A percentile compares a stretch with the other conserved stretches of the same genome.
Conservation (phyloP, 2,329 filamentous ascomycete genomes). For the Botrytis fabae region DNA sequence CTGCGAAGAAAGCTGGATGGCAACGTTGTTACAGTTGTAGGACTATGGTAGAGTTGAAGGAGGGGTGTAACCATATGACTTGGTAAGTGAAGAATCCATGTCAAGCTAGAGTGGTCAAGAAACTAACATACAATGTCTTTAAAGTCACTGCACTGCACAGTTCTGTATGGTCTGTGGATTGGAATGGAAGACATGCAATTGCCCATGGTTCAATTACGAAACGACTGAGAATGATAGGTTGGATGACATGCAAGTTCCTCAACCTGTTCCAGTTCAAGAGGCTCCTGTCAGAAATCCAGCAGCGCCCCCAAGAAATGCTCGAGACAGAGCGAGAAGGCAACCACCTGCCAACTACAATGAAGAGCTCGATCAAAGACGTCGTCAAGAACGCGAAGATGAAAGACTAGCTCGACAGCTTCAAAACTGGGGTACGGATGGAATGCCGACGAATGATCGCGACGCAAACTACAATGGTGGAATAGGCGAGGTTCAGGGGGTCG, state of each 20-base stretch:
- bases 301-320: constrained; percentile 34
- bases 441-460: constrained; percentile 25
- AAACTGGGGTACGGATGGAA: constrained; percentile 41
- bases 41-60: constrained; percentile 72
- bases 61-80: constrained; percentile 86
- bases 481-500: constrained; percentile 47
- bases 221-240: constrained; percentile 54
- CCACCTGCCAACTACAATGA: constrained; percentile 40
- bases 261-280: constrained; percentile 15
- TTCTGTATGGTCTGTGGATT: constrained; percentile 85
- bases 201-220: constrained; percentile 74
- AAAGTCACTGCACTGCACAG: constrained; percentile 72
- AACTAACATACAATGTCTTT: constrained; percentile 28
- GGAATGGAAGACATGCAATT: constrained; percentile 82
- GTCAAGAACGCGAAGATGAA: constrained; percentile 50
- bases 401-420: constrained; percentile 54
- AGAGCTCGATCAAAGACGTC: constrained; percentile 43
- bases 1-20: constrained; percentile 69
- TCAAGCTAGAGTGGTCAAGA: constrained; percentile 6
- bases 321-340: constrained; percentile 41
- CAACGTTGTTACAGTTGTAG: constrained; percentile 75
- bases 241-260: constrained; percentile 53
- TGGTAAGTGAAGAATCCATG: constrained; percentile 58
- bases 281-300: constrained; percentile 32
- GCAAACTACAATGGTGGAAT: constrained; percentile 46